A percentile compares a stretch with the other conserved stretches of the same genome.
These are phyloP conservation scores for Hypoxylon rubiginosum DNA, from an alignment of 2,329 filamentous ascomycete genomes.

Conservation along the genomic window DNA sequence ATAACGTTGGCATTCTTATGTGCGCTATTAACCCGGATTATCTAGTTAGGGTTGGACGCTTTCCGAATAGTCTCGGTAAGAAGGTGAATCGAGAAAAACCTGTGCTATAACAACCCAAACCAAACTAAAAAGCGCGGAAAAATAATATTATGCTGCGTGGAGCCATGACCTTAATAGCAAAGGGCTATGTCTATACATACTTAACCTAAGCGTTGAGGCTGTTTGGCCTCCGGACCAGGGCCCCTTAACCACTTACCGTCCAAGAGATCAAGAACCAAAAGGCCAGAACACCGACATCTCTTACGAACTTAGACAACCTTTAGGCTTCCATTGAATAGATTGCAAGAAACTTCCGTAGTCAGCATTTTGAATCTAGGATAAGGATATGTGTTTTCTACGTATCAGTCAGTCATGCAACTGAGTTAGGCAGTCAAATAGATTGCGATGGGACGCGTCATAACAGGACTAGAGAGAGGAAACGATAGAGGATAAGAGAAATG, in stretches of 20 bases:
- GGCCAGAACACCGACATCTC: background rate
- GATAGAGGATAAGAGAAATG: conserved; percentile 5
- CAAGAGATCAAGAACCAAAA: background rate
- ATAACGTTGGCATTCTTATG: too few relatives aligned
- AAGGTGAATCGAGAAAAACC: too few relatives aligned
- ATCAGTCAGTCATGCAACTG: background rate
- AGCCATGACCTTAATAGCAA: too few relatives aligned
- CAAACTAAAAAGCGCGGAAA: too few relatives aligned
- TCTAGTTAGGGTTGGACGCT: too few relatives aligned
- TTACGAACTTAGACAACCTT: background rate
- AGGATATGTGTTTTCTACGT: conserved; percentile 22
- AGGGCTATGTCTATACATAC: too few relatives aligned
- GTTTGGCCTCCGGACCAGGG: too few relatives aligned
- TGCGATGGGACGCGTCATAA: conserved; percentile 21
- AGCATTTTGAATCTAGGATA: background rate
- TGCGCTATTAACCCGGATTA: too few relatives aligned
- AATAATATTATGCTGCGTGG: too few relatives aligned
- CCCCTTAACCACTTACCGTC: background rate
- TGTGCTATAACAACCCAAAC: too few relatives aligned
- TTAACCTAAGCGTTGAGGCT: too few relatives aligned
- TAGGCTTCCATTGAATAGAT: conserved; percentile 7
- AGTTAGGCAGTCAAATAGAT: conserved; percentile 35
- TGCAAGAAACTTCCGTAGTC: conserved; percentile 6
- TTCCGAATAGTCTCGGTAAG: too few relatives aligned
- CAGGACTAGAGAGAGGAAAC: background rate